phyloP scores from a whole-genome alignment of 768 basidiomycete species.

The Arthromyces matolae region DNA sequence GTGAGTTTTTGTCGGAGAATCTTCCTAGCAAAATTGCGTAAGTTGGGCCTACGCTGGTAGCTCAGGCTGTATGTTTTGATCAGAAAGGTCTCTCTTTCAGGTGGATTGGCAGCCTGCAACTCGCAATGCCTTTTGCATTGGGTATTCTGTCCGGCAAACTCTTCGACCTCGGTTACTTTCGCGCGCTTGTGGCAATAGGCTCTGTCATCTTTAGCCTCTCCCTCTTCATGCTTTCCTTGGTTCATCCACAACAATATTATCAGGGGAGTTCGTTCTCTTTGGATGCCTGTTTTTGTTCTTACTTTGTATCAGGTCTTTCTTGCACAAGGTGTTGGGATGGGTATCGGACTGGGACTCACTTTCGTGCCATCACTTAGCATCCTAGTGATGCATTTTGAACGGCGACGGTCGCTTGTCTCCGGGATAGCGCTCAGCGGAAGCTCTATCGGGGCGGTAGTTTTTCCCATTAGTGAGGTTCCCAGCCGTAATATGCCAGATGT shows the following conservation, averaged over 20 bases:
- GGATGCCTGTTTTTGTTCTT: neutral
- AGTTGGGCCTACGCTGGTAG: too few species aligned
- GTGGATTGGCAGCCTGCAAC: conserved; percentile 22
- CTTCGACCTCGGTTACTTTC: conserved; percentile 18
- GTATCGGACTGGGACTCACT: conserved; percentile 36
- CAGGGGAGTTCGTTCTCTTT: conserved; percentile 11
- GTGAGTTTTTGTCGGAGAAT: conserved; percentile 3
- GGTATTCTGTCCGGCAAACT: conserved; percentile 18
- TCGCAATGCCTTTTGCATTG: conserved; percentile 19
- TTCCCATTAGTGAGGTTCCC: conserved; percentile 26
- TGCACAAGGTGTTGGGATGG: conserved; percentile 22
- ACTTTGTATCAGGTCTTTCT: conserved; percentile 17
- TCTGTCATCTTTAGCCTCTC: conserved; percentile 17
- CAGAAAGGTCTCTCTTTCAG: conserved; percentile 3
- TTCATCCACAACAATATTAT: conserved; percentile 32
- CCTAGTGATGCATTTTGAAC: conserved; percentile 40
- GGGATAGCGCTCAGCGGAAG: conserved; percentile 39
- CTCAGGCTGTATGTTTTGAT: too few species aligned
- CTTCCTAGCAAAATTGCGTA: conserved; percentile 12
- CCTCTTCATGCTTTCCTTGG: conserved; percentile 36
- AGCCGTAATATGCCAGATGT: neutral
- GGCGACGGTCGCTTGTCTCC: conserved; percentile 38
- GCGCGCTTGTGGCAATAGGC: conserved; percentile 11
- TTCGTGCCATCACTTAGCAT: conserved; percentile 40
- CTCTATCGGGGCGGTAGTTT: conserved; percentile 29